Evolutionary conservation across 106 monocot species (phyloP).

Genomic region (Platanthera zijinensis): DNA sequence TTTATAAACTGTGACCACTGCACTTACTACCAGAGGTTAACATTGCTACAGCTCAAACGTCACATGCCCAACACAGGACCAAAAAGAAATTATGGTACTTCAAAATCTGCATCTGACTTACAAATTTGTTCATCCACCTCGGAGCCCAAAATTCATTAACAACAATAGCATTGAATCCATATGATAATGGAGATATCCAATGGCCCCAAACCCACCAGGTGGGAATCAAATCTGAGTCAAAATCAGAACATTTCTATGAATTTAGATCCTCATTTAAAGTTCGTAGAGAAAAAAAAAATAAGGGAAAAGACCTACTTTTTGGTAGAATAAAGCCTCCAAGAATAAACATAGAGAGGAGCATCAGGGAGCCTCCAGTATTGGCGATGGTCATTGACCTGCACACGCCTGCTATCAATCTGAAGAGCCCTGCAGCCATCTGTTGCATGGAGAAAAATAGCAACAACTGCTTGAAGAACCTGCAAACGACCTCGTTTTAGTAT

Average conservation of each 20-base stretch:
- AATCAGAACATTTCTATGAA: too few species aligned
- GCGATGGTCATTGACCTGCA: slow-evolving; percentile 52
- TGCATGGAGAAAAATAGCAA: slow-evolving; percentile 45
- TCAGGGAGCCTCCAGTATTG: slow-evolving; percentile 48
- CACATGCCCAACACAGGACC: too few species aligned
- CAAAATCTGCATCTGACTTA: slow-evolving; percentile 2
- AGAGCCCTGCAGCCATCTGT: slow-evolving; percentile 75
- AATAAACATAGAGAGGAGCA: slow-evolving; percentile 42
- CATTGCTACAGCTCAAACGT: too few species aligned
- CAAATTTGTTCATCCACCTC: slow-evolving; percentile 47
- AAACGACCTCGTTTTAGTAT: too few species aligned
- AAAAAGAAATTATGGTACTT: too few species aligned
- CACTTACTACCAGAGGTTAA: too few species aligned
- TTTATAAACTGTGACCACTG: too few species aligned
- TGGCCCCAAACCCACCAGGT: slow-evolving; percentile 77
- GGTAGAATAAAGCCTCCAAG: slow-evolving; percentile 71
- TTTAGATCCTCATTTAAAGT: too few species aligned
- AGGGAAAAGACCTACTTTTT: slow-evolving; percentile 21
- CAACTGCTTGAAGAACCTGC: slow-evolving; percentile 72
- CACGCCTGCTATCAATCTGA: slow-evolving; percentile 42
- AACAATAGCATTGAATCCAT: slow-evolving; percentile 46
- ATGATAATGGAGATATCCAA: slow-evolving; percentile 59
- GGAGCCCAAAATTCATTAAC: slow-evolving; percentile 58
- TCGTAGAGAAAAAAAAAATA: too few species aligned
- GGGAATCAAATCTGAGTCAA: slow-evolving; percentile 28